Evolutionary conservation across 2,329 filamentous ascomycete genomes (phyloP), one percentile per base, ranked within the genome.

Genomic region (Xylariaceae sp.): DNA sequence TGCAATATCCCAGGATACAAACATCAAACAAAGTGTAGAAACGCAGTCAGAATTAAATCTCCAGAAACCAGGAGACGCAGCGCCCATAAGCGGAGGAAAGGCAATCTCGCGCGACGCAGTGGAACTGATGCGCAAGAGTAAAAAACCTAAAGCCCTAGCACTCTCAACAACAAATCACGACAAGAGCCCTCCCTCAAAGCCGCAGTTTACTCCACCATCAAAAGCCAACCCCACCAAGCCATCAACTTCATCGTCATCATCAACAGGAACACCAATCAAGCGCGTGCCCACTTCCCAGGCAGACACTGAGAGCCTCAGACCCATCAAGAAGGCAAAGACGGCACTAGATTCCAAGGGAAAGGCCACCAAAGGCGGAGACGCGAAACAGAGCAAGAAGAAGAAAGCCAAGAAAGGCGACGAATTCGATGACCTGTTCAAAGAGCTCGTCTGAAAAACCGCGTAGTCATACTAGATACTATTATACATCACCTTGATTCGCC

Each of bases 351-450:
- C 31, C 19, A 48, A 14, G 34, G 39, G 40, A 14, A 31, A 16
- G 34, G 39, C 53, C 6, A 45, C 57, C 10, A 51, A 44, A 10
- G 42, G 48, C 11, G 68, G 69, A 28, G 36, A 19, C 62, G 51
- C 72, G 74, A 51, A 74, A 69, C 54, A 80, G 75, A 72, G 75
- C 51, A 74, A 70, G 54, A 81, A 76, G 64, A 84, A 80, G 68
- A 83, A 80, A 61, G 79, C 76, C 62, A 79, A 77, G 50, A 80
- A 74, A 58, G 79, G 75, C 6, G 83, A 91, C 65, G 86, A 82
- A 40, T 88, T 93, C 50, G 88, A 91, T 56, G 84, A 85, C 63
- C 69, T 93, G 19, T 94, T 94, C 63, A 78, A 77, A 47, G 79
- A 79, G 10, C 68, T 89, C 10, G 61, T 81, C 40, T 79, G 56